These are phyloP conservation scores for Diversispora eburnea DNA, from an alignment of 192 early-diverging fungal genomes.

Conservation along the genomic window DNA sequence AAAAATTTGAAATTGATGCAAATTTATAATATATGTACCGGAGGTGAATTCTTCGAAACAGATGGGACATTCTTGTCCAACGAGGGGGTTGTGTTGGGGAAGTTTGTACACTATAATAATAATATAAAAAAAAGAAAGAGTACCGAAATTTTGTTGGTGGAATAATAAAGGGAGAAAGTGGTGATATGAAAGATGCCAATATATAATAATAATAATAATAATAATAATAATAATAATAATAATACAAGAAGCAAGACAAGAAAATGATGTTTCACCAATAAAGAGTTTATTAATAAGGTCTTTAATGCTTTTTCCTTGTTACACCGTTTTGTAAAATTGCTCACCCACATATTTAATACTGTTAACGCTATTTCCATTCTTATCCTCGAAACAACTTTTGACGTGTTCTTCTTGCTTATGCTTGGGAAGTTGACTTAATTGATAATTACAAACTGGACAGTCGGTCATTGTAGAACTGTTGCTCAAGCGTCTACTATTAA, in stretches of 20 bases:
- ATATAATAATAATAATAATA: background rate
- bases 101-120: constrained; percentile 53
- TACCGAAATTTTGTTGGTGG: background rate
- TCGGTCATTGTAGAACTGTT: constrained; percentile 62
- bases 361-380: constrained; percentile 39
- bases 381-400: constrained; percentile 54
- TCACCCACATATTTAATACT: constrained; percentile 66
- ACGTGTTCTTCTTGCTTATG: constrained; percentile 59
- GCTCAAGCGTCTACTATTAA: constrained; percentile 31
- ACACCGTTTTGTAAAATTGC: constrained; percentile 22
- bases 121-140: background rate
- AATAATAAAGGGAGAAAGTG: background rate
- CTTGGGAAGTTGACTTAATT: constrained; percentile 45
- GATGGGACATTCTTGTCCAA: constrained; percentile 85
- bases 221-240: background rate
- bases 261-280: constrained; percentile 14
- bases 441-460: constrained; percentile 65
- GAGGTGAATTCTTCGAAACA: constrained; percentile 91
- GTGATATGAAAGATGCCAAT: constrained; percentile 2
- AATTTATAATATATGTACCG: constrained; percentile 38
- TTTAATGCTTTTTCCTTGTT: constrained; percentile 8
- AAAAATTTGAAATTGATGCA: background rate
- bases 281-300: background rate
- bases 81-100: constrained; percentile 51
- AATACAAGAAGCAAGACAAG: constrained; percentile 5